Evolutionary conservation across 73 alveolate genomes (phyloP).

Genomic region (Paramecium tetraurelia): DNA sequence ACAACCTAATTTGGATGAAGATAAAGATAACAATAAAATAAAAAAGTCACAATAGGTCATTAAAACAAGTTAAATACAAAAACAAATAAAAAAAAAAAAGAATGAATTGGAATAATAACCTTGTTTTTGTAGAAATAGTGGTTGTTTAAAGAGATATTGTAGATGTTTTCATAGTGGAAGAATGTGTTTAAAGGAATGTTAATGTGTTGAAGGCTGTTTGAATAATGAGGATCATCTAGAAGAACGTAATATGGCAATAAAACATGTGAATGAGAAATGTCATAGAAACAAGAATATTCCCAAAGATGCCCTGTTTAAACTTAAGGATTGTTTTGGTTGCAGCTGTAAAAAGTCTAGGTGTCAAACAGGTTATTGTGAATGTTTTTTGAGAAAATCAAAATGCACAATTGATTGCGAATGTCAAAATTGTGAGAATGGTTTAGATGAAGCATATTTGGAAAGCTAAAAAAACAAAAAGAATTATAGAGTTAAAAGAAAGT

Average conservation of each 20-base stretch:
- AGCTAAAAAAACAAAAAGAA: neutral
- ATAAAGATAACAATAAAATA: neutral
- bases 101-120: neutral
- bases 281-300: conserved; percentile 42
- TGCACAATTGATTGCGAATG: neutral
- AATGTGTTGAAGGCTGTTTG: conserved; percentile 8
- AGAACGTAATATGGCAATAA: neutral
- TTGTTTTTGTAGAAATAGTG: conserved; percentile 27
- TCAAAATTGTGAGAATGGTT: neutral
- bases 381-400: neutral
- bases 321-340: conserved; percentile 24
- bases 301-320: neutral
- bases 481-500: neutral
- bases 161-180: conserved; percentile 45
- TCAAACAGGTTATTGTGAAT: neutral
- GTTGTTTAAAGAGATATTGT: conserved; percentile 37
- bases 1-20: neutral
- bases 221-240: neutral
- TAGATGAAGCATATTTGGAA: neutral
- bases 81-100: neutral
- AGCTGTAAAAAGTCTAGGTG: conserved; percentile 7
- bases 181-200: conserved; percentile 6
- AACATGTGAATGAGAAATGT: conserved; percentile 1
- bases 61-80: neutral
- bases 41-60: neutral